Conservation (phyloP, 2,329 filamentous ascomycete genomes). For the Calonectria hongkongensis region DNA sequence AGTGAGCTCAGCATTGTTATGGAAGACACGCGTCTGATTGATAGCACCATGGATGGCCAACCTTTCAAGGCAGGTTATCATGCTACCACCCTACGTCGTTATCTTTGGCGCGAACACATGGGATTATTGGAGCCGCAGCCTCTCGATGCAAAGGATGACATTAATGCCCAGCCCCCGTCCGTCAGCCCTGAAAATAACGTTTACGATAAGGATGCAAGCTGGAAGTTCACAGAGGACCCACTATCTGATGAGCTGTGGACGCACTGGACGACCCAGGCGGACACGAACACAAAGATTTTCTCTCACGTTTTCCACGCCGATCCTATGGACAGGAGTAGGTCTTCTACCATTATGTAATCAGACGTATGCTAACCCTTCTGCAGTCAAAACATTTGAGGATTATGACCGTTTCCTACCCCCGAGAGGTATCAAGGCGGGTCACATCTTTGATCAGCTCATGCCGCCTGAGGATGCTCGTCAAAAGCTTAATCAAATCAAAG, state of each 20-base stretch:
- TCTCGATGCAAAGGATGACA: conserved; percentile 79
- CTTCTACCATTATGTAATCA: not conserved
- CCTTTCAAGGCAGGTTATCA: conserved; percentile 87
- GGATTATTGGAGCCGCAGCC: conserved; percentile 86
- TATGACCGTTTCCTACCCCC: conserved; percentile 87
- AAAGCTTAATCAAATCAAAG: conserved; percentile 87
- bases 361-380: conserved; percentile 38
- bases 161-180: conserved; percentile 83
- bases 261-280: conserved; percentile 81
- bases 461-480: conserved; percentile 82
- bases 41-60: conserved; percentile 85
- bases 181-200: conserved; percentile 80
- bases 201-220: conserved; percentile 75
- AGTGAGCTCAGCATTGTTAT: conserved; percentile 93
- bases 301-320: conserved; percentile 90
- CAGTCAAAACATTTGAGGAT: conserved; percentile 90
- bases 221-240: conserved; percentile 82
- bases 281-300: conserved; percentile 83
- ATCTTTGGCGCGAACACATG: conserved; percentile 93
- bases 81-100: conserved; percentile 86
- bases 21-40: conserved; percentile 84
- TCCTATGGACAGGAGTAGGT: conserved; percentile 86
- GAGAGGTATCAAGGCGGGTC: conserved; percentile 84
- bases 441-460: conserved; percentile 88
- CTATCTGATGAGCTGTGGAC: conserved; percentile 79